Evolutionary conservation across 2,329 filamentous ascomycete genomes (phyloP), one percentile per base, ranked within the genome.

Genomic region (Zymoseptoria crescenta): DNA sequence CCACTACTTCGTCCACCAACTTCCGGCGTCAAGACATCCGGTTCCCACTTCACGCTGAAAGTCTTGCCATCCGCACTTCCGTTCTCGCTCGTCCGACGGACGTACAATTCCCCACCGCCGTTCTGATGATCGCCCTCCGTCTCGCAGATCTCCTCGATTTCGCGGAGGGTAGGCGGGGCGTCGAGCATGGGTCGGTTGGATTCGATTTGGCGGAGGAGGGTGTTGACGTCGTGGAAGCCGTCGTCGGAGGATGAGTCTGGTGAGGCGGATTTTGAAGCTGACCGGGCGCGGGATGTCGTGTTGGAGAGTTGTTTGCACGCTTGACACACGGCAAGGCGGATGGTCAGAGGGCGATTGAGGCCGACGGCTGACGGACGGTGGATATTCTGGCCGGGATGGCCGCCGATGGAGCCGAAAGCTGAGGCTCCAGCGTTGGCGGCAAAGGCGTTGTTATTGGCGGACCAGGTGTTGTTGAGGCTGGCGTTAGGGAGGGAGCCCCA

Each of bases 121-220:
- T 97, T 97, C 60, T 87, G 84, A 1, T 78, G 72, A 68, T 88
- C 95, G 59, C 94, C 94, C 72, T 96, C 90, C 0, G 93, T 96
- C 68, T 97, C 93, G 72, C 89, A 94, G 59, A 95, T 87, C 59
- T 89, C 85, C 48, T 93, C 80, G 67, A 97, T 80, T 68, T 96
- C 92, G 27, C 79, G 80, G 69, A 78, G 84, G 73, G 64, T 68
- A 79, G 73, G 78, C 84, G 67, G 77, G 71, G 80, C 74, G 59
- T 87, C 82, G 56, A 79, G 79, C n/a, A 81, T 75, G 35, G 77
- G 77, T 56, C 86, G 84, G 29, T 89, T 79, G 83, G 58, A 81
- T 8, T 87, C 82, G 65, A 91, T 86, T 68, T 91, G 81, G 29
- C 75, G 77, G 35, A 84, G 78, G 53, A 89, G 80, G 20, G 80